A percentile compares a stretch with the other conserved stretches of the same genome.
These are phyloP conservation scores for Platanthera zijinensis DNA, from an alignment of 106 monocot species.

Conservation along the genomic window DNA sequence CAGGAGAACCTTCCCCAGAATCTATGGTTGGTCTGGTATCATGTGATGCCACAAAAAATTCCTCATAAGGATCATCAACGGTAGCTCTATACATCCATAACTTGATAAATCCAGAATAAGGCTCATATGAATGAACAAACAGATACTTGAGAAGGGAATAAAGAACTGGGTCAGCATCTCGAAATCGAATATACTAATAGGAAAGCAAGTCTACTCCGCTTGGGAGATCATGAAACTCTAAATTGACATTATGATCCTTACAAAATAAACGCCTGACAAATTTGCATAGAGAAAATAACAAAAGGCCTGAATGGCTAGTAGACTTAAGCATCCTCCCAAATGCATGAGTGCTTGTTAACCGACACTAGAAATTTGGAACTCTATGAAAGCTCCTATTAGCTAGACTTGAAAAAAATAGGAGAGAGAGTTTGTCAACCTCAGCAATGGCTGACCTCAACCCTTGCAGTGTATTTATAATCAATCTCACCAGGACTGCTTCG, in stretches of 20 bases:
- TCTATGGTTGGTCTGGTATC: no score
- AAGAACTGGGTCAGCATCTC: no score
- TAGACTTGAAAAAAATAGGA: constrained; percentile 38
- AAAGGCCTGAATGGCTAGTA: constrained; percentile 36
- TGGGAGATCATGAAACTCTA: no score
- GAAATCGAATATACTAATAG: no score
- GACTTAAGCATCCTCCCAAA: constrained; percentile 63
- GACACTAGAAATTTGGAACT: constrained; percentile 62
- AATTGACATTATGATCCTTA: constrained; percentile 2
- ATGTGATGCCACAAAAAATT: no score
- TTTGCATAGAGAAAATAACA: constrained; percentile 41
- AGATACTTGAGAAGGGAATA: no score
- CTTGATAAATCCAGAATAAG: no score
- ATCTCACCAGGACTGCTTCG: constrained; percentile 58
- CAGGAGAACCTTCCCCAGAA: no score
- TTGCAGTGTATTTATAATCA: constrained; percentile 66
- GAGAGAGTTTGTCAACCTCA: constrained; percentile 54
- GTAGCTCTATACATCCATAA: no score
- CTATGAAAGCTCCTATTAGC: constrained; percentile 53
- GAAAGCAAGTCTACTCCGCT: no score
- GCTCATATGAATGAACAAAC: no score
- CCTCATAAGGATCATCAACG: no score
- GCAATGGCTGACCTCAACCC: constrained; percentile 61
- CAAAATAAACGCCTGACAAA: constrained; percentile 54
- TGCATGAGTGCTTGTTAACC: constrained; percentile 46